Evolutionary conservation across 345 rosid genomes (phyloP).

Genomic region (Raphanus sativus): DNA sequence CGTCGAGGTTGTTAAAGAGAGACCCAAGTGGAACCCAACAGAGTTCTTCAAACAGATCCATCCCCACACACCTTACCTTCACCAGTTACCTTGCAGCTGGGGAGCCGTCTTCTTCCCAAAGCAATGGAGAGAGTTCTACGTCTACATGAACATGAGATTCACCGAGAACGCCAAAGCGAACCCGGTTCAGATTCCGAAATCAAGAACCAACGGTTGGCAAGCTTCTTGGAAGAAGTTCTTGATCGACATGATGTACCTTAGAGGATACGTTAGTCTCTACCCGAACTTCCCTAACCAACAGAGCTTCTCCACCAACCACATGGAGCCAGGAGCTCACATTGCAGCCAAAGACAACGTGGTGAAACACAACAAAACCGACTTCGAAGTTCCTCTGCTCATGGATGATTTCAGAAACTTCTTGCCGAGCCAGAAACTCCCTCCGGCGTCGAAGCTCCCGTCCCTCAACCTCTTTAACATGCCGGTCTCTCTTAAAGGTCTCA

Average conservation of each 20-base stretch:
- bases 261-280: slow-evolving; percentile 92
- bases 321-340: slow-evolving; percentile 99
- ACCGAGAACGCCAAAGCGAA: slow-evolving; percentile 80
- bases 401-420: slow-evolving; percentile 66
- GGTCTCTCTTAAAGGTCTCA: slow-evolving; percentile 82
- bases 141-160: slow-evolving; percentile 98
- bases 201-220: slow-evolving; percentile 99
- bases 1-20: slow-evolving; percentile 91
- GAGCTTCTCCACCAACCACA: slow-evolving; percentile 94
- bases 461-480: slow-evolving; percentile 87
- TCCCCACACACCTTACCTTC: slow-evolving; percentile 93
- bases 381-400: slow-evolving; percentile 80
- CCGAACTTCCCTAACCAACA: slow-evolving; percentile 93
- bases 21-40: slow-evolving; percentile 92
- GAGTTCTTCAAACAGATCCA: slow-evolving; percentile 83
- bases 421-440: slow-evolving; percentile 74
- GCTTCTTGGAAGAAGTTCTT: slow-evolving; percentile 99
- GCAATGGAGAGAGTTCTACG: slow-evolving; percentile 97
- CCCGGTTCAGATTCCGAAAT: slow-evolving; percentile 93
- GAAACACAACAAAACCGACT: slow-evolving; percentile 74
- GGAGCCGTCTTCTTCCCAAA: slow-evolving; percentile 98
- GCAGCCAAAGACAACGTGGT: slow-evolving; percentile 90
- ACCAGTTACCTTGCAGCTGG: slow-evolving; percentile 97
- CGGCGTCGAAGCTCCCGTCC: slow-evolving; percentile 82
- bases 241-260: slow-evolving; percentile 93